Percentiles rank a stretch among this genome's conserved stretches.
Evolutionary conservation across 176 grass and related monocot species (phyloP).

Genomic region (Bothriochloa decipiens): DNA sequence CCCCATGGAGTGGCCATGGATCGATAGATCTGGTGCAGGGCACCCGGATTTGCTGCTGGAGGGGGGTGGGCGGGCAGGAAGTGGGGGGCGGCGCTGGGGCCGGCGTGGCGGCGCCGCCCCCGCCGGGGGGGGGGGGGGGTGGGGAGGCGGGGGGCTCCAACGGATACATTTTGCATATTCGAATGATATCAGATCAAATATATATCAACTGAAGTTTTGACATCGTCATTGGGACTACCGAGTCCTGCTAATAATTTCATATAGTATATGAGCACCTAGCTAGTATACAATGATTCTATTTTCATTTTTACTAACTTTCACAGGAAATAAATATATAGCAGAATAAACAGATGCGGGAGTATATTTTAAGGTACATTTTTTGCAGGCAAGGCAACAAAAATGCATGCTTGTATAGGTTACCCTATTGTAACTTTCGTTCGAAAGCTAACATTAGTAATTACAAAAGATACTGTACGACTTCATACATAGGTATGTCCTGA

Average conservation of each 20-base stretch:
- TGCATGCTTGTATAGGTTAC: background rate
- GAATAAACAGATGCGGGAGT: background rate
- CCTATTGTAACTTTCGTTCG: background rate
- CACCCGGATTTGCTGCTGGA: too few relatives aligned
- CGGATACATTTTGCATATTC: too few relatives aligned
- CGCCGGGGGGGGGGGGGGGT: too few relatives aligned
- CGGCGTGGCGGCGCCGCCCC: too few relatives aligned
- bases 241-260: background rate
- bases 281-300: background rate
- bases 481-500: background rate
- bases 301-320: background rate
- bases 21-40: too few relatives aligned
- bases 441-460: too few relatives aligned
- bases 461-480: background rate
- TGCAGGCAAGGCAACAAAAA: background rate
- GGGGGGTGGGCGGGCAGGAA: too few relatives aligned
- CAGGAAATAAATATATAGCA: background rate
- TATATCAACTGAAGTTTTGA: background rate
- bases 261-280: background rate
- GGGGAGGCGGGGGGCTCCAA: too few relatives aligned
- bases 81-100: too few relatives aligned
- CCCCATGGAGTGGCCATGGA: too few relatives aligned
- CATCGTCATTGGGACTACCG: background rate
- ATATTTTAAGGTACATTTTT: background rate
- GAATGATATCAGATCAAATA: background rate